phyloP scores from a whole-genome alignment of 139 green algal genomes.

The Pleodorina starrii region DNA sequence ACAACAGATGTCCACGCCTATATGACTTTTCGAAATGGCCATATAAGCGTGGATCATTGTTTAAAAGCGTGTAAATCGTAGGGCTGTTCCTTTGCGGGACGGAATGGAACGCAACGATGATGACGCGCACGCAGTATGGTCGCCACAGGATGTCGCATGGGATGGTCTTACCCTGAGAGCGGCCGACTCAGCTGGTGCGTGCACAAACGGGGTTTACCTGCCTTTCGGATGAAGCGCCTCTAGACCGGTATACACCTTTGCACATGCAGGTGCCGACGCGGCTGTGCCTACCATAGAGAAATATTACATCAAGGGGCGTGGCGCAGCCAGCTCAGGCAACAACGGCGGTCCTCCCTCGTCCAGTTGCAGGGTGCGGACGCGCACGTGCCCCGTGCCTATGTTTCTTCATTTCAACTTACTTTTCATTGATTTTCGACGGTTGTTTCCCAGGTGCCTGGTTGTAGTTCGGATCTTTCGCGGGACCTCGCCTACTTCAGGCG shows the following conservation, averaged over 20 bases:
- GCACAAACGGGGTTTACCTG: neutral
- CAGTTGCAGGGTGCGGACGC: neutral
- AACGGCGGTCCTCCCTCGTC: neutral
- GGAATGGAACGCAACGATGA: neutral
- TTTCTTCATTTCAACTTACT: neutral
- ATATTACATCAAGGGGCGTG: slow-evolving; percentile 43
- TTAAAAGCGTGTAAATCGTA: too few species aligned
- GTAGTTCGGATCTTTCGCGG: neutral
- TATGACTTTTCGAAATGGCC: too few species aligned
- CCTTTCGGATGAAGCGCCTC: neutral
- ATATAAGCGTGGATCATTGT: too few species aligned
- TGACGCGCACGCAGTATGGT: slow-evolving; percentile 14
- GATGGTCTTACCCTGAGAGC: neutral
- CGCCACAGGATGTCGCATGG: neutral
- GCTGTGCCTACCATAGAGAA: slow-evolving; percentile 5
- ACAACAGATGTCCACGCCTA: too few species aligned
- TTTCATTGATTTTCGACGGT: neutral
- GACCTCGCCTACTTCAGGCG: slow-evolving; percentile 42
- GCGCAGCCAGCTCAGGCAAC: neutral
- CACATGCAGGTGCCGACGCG: neutral
- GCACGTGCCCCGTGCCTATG: neutral
- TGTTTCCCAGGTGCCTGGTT: slow-evolving; percentile 5
- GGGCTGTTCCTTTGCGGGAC: too few species aligned
- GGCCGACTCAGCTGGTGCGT: neutral
- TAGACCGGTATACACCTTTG: too few species aligned